Evolutionary conservation across 2,329 filamentous ascomycete species (phyloP).

Genomic region (Calonectria leucothoes): DNA sequence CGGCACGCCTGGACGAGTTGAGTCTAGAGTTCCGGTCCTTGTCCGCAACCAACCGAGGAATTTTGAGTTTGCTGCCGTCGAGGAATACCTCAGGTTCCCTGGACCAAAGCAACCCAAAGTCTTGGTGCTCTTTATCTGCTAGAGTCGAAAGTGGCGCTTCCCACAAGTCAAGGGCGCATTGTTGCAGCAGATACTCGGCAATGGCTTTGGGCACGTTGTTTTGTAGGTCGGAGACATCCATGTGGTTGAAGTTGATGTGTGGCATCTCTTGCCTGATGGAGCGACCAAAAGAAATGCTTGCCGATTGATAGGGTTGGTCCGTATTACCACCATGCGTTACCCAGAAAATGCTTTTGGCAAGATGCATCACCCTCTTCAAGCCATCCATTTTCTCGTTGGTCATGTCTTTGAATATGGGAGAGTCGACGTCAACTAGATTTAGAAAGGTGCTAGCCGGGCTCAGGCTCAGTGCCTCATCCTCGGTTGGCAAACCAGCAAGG

Average conservation of each 20-base stretch:
- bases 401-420: not conserved
- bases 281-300: not conserved
- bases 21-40: not conserved
- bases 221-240: not conserved
- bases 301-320: not conserved
- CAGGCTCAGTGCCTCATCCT: not conserved
- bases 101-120: too few relatives aligned
- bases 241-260: not conserved
- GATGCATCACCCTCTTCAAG: not conserved
- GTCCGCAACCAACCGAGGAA: not conserved
- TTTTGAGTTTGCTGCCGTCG: not conserved
- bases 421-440: not conserved
- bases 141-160: too few relatives aligned
- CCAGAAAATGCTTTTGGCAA: not conserved
- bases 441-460: not conserved
- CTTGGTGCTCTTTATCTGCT: too few relatives aligned
- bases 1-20: not conserved
- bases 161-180: not conserved
- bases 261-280: not conserved
- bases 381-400: not conserved
- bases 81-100: not conserved
- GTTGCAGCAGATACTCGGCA: not conserved
- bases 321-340: not conserved
- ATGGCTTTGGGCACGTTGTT: not conserved
- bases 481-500: not conserved